A percentile compares a stretch with the other conserved stretches of the same genome.
Conservation (phyloP, 306 rosid genomes). For the Sechiopsis laciniata region DNA sequence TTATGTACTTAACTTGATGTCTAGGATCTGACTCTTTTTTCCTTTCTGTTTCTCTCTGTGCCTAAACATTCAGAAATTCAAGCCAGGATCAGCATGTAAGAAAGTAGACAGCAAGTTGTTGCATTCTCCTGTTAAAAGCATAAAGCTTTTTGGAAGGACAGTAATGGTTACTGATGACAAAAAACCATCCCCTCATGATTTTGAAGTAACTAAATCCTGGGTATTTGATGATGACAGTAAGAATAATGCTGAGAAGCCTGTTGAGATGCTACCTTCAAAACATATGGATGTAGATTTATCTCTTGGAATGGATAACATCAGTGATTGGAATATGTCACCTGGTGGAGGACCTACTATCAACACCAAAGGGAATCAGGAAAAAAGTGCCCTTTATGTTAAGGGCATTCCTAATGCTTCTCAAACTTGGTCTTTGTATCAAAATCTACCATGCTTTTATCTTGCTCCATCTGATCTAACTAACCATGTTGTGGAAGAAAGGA, state of each 20-base stretch:
- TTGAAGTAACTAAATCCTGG: conserved; percentile 26
- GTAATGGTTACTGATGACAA: conserved; percentile 39
- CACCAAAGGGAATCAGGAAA: background rate
- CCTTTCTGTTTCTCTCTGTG: conserved; percentile 15
- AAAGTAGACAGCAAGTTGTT: conserved; percentile 27
- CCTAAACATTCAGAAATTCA: conserved; percentile 47
- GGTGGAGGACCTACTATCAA: conserved; percentile 18
- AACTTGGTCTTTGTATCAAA: conserved; percentile 46
- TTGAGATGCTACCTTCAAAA: conserved; percentile 30
- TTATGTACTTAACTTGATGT: background rate
- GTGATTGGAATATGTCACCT: conserved; percentile 25
- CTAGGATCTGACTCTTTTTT: conserved; percentile 13
- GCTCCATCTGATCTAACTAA: conserved; percentile 25
- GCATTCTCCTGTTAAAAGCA: conserved; percentile 28
- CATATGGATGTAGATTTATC: conserved; percentile 37
- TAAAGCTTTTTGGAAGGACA: conserved; percentile 83
- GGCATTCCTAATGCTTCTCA: conserved; percentile 25
- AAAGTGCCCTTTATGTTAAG: conserved; percentile 2
- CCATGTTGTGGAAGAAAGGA: conserved; percentile 32
- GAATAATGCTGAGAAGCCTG: conserved; percentile 33
- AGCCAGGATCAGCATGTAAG: conserved; percentile 33
- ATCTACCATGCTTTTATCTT: conserved; percentile 31
- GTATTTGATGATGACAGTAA: conserved; percentile 27
- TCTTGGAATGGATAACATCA: conserved; percentile 29
- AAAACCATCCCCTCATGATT: conserved; percentile 27